Evolutionary conservation across 345 rosid species (phyloP).

Genomic region (Abelmoschus esculentus): DNA sequence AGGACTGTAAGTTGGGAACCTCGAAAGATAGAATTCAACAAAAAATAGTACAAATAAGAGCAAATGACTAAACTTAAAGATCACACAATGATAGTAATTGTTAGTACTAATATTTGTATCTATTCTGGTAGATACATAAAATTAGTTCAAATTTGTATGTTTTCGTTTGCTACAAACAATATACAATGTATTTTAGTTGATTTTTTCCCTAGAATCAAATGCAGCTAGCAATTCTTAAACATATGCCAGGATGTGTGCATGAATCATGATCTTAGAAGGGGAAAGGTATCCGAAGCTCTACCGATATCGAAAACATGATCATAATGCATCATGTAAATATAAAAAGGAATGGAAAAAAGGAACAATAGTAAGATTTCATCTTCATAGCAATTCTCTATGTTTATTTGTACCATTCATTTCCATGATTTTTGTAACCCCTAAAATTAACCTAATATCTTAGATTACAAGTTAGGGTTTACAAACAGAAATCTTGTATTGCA

Average conservation of each 20-base stretch:
- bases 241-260: neutral
- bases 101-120: too few species aligned
- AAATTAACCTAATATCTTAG: too few species aligned
- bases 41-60: neutral
- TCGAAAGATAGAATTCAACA: slow-evolving; percentile 22
- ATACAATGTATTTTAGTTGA: too few species aligned
- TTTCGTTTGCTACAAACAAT: too few species aligned
- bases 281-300: neutral
- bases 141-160: too few species aligned
- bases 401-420: neutral
- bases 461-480: too few species aligned
- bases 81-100: neutral
- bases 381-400: neutral
- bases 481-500: too few species aligned
- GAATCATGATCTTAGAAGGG: neutral
- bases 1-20: slow-evolving; percentile 57
- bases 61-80: neutral
- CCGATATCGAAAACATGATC: neutral
- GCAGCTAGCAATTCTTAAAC: neutral
- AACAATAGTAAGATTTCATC: too few species aligned
- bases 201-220: too few species aligned
- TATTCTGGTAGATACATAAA: too few species aligned
- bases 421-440: too few species aligned
- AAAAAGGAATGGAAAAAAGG: neutral
- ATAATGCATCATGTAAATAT: neutral